phyloP scores from a whole-genome alignment of 768 basidiomycete species.

The Fistulinella prunicolor region DNA sequence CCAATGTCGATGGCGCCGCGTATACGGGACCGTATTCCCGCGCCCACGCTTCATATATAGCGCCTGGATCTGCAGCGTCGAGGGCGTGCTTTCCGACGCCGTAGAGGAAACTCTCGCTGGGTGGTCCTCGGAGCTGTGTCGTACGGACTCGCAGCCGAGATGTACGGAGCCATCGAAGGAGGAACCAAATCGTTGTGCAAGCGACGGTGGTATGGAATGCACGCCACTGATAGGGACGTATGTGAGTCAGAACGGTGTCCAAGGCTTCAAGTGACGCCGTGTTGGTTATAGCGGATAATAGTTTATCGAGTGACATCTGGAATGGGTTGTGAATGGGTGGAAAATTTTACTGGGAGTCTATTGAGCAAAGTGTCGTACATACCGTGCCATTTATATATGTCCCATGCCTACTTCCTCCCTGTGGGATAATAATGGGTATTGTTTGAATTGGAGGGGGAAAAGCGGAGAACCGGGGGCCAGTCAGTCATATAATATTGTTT shows the following conservation, averaged over 20 bases:
- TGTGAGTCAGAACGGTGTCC: background rate
- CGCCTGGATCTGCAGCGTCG: background rate
- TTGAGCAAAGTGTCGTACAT: no score
- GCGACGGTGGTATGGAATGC: background rate
- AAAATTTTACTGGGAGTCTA: no score
- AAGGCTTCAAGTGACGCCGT: background rate
- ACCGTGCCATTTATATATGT: no score
- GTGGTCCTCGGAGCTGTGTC: slow-evolving; percentile 8
- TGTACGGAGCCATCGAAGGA: slow-evolving; percentile 16
- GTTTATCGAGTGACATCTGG: no score
- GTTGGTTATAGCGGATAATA: background rate
- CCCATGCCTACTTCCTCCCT: no score
- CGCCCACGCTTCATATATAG: slow-evolving; percentile 15
- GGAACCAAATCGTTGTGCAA: background rate
- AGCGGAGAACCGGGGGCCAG: no score
- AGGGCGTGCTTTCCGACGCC: slow-evolving; percentile 5
- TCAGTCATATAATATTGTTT: no score
- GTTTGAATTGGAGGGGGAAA: no score
- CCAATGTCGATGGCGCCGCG: slow-evolving; percentile 8
- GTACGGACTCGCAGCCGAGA: slow-evolving; percentile 26
- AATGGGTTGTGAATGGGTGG: no score
- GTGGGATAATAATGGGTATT: no score
- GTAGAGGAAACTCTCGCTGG: slow-evolving; percentile 8
- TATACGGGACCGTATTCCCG: slow-evolving; percentile 12
- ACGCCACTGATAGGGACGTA: background rate